Evolutionary conservation across 768 basidiomycete species (phyloP).

Genomic region (Chiua virens): DNA sequence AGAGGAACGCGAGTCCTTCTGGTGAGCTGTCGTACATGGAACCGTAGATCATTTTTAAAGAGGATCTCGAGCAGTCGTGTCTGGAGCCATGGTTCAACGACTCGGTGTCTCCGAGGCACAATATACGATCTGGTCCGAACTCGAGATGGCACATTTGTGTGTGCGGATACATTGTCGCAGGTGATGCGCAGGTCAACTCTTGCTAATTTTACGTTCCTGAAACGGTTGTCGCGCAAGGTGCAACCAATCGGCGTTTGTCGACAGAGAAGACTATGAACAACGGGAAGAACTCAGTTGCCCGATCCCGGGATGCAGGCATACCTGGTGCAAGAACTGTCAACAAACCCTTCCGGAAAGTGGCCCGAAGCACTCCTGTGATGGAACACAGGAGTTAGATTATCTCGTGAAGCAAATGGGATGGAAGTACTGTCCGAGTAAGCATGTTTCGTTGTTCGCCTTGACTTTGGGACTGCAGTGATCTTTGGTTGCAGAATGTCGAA

Average conservation of each 20-base stretch:
- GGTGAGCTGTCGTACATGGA: slow-evolving; percentile 24
- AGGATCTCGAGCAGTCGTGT: slow-evolving; percentile 35
- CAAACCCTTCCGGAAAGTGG: slow-evolving; percentile 34
- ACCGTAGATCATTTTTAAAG: neutral
- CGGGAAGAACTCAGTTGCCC: slow-evolving; percentile 49
- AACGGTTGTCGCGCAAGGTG: slow-evolving; percentile 42
- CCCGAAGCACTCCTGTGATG: slow-evolving; percentile 56
- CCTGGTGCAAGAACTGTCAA: slow-evolving; percentile 63
- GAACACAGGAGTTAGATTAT: slow-evolving; percentile 49
- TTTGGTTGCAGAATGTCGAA: slow-evolving; percentile 36
- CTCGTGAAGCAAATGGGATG: slow-evolving; percentile 54
- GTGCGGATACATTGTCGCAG: slow-evolving; percentile 48
- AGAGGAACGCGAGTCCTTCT: slow-evolving; percentile 26
- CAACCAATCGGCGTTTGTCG: slow-evolving; percentile 46
- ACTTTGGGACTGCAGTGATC: neutral
- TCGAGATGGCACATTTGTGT: slow-evolving; percentile 44
- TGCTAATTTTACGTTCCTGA: neutral
- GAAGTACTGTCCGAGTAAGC: slow-evolving; percentile 61
- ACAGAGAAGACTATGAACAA: slow-evolving; percentile 45
- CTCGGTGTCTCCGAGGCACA: slow-evolving; percentile 45
- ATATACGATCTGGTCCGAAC: slow-evolving; percentile 41
- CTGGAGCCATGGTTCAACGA: slow-evolving; percentile 34
- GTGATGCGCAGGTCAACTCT: slow-evolving; percentile 28
- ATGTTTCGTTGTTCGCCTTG: neutral
- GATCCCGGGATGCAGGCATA: slow-evolving; percentile 43